phyloP scores from a whole-genome alignment of 208 protist genomes.

The Leptomonas seymouri region DNA sequence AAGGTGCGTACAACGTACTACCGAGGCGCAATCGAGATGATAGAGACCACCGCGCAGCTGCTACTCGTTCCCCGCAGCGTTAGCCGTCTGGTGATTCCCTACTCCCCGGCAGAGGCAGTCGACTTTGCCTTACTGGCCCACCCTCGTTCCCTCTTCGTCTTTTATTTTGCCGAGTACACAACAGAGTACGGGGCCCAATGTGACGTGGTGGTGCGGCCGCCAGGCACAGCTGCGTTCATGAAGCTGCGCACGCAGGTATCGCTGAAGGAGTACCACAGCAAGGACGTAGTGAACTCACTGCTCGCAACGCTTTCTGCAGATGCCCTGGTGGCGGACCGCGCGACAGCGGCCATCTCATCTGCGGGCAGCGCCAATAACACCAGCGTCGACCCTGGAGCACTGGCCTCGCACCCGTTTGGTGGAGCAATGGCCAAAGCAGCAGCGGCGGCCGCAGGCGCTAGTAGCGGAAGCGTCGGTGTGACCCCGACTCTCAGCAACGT shows the following conservation, averaged over 20 bases:
- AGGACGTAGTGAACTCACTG: constrained; percentile 20
- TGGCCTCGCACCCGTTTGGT: constrained; percentile 22
- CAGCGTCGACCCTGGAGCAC: constrained; percentile 6
- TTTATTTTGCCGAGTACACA: constrained; percentile 89
- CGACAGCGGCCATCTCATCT: neutral
- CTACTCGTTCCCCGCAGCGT: constrained; percentile 43
- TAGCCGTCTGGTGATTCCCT: constrained; percentile 50
- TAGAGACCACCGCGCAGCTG: constrained; percentile 68
- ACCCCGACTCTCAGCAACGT: constrained; percentile 13
- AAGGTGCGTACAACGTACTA: constrained; percentile 63
- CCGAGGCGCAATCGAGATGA: constrained; percentile 67
- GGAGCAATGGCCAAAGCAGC: constrained; percentile 19
- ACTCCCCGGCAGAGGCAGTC: constrained; percentile 75
- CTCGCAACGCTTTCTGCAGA: constrained; percentile 20
- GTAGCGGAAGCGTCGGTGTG: neutral
- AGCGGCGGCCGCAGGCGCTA: constrained; percentile 7
- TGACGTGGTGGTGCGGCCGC: constrained; percentile 77
- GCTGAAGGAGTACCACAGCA: constrained; percentile 61
- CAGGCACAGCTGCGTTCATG: constrained; percentile 51
- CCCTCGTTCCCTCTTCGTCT: constrained; percentile 82
- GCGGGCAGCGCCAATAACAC: constrained; percentile 5
- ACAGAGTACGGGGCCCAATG: constrained; percentile 63
- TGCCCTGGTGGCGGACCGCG: constrained; percentile 12
- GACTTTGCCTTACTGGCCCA: constrained; percentile 79
- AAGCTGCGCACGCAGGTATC: constrained; percentile 64